A percentile compares a stretch with the other conserved stretches of the same genome.
Evolutionary conservation across 306 rosid species (phyloP).

Genomic region (Malus domestica): ASM211411v1 NC_041800.1:6125001-6125500

Average conservation of each 20-base stretch:
- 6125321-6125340: background rate
- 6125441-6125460: background rate
- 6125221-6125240: slow-evolving; percentile 12
- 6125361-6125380: background rate
- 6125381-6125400: background rate
- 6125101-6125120: slow-evolving; percentile 85
- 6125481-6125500: background rate
- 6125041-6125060: slow-evolving; percentile 96
- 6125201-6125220: background rate
- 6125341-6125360: background rate
- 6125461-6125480: background rate
- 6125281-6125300: background rate
- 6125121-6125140: slow-evolving; percentile 77
- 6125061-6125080: slow-evolving; percentile 99
- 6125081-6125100: slow-evolving; percentile 81
- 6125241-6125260: background rate
- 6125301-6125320: background rate
- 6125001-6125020: background rate
- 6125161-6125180: background rate
- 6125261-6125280: background rate
- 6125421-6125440: background rate
- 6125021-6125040: slow-evolving; percentile 57
- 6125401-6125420: background rate
- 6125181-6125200: background rate
- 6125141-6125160: background rate